phyloP scores from a whole-genome alignment of 2,329 filamentous ascomycete genomes.

The Aspergillus proliferans region DNA sequence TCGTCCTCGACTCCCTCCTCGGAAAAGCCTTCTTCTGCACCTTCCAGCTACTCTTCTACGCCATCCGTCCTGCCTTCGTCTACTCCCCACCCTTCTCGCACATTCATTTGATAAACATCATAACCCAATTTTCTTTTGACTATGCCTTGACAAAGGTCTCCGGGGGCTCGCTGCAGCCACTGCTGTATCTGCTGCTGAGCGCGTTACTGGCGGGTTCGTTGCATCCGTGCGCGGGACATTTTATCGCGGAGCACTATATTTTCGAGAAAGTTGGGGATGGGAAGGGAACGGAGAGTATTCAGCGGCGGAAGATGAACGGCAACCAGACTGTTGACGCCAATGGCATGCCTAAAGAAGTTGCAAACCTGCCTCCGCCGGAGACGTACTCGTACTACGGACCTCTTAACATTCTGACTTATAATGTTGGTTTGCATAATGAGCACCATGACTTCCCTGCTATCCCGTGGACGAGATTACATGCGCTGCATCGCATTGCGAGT shows the following conservation, averaged over 20 bases:
- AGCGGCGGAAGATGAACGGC: conserved; percentile 42
- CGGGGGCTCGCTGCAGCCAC: conserved; percentile 51
- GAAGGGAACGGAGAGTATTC: conserved; percentile 42
- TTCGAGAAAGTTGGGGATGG: conserved; percentile 41
- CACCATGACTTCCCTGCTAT: conserved; percentile 98
- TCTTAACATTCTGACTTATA: conserved; percentile 89
- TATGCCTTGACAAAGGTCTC: conserved; percentile 56
- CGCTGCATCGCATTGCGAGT: conserved; percentile 69
- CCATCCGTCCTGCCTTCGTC: conserved; percentile 87
- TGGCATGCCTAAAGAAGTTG: conserved; percentile 46
- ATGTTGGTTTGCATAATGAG: conserved; percentile 96
- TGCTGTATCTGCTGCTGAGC: conserved; percentile 79
- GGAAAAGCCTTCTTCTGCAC: conserved; percentile 99
- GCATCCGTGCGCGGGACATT: conserved; percentile 92
- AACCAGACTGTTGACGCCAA: conserved; percentile 13
- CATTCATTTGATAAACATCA: conserved; percentile 77
- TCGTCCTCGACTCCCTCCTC: conserved; percentile 85
- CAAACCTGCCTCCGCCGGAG: conserved; percentile 69
- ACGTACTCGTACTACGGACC: conserved; percentile 96
- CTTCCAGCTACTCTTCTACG: conserved; percentile 99
- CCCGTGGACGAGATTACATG: conserved; percentile 81
- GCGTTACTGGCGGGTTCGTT: conserved; percentile 91
- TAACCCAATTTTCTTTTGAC: conserved; percentile 73
- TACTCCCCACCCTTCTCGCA: conserved; percentile 82
- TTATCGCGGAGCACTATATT: conserved; percentile 96